Percentiles rank a stretch among this genome's conserved stretches.
These are phyloP conservation scores for Colletotrichum spaethianum DNA, from an alignment of 2,329 filamentous ascomycete species.

Conservation along the genomic window DNA sequence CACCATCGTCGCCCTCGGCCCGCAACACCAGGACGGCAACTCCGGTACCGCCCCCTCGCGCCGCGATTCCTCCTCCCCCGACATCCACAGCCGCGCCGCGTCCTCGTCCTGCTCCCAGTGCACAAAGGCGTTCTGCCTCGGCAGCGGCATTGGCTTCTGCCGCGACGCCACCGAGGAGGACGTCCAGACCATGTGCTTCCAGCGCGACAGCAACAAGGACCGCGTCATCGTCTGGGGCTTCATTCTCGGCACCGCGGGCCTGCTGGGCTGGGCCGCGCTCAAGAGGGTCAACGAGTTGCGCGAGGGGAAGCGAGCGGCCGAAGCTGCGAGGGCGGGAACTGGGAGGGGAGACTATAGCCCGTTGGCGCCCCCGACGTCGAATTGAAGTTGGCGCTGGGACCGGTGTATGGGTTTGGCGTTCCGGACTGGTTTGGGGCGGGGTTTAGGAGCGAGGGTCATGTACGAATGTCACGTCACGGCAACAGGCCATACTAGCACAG, in stretches of 20 bases:
- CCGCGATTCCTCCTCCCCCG: conserved; percentile 42
- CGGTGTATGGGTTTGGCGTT: background rate
- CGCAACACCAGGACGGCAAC: conserved; percentile 50
- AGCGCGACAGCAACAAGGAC: conserved; percentile 77
- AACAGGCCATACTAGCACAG: background rate
- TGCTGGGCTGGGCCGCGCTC: conserved; percentile 73
- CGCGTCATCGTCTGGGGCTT: conserved; percentile 77
- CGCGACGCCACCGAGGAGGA: conserved; percentile 73
- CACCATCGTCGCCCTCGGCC: conserved; percentile 75
- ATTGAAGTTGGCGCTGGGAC: background rate
- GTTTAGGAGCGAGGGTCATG: background rate
- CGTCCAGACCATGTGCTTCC: conserved; percentile 75
- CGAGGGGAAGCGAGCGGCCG: conserved; percentile 44
- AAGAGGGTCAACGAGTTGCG: conserved; percentile 63
- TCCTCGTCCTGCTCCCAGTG: conserved; percentile 71
- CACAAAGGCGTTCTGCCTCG: conserved; percentile 75
- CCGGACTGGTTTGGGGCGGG: background rate
- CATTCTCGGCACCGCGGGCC: conserved; percentile 69
- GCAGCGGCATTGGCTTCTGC: conserved; percentile 73
- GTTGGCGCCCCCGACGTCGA: conserved; percentile 8
- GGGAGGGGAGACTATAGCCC: conserved; percentile 39
- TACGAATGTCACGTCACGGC: background rate
- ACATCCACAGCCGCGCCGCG: conserved; percentile 50
- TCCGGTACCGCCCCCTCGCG: conserved; percentile 45
- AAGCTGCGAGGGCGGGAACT: conserved; percentile 18